phyloP scores from a whole-genome alignment of 495 filamentous ascomycete species.

The Aspergillus haitiensis region DNA sequence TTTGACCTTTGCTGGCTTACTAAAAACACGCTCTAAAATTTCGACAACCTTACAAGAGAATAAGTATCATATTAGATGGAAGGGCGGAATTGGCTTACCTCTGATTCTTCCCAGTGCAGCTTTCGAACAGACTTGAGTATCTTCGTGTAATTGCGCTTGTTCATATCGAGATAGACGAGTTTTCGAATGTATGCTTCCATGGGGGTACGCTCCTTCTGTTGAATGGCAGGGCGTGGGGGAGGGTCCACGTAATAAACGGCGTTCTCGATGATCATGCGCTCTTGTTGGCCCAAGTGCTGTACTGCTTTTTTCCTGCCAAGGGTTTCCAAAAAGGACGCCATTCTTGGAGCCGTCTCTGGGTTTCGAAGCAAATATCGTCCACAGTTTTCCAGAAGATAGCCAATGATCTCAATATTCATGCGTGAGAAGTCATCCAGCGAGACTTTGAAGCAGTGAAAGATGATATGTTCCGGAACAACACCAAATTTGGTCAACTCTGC shows the following conservation, averaged over 20 bases:
- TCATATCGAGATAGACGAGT: conserved; percentile 88
- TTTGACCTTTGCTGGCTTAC: conserved; percentile 94
- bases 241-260: conserved; percentile 98
- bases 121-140: conserved; percentile 90
- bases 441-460: conserved; percentile 98
- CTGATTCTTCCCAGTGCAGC: conserved; percentile 93
- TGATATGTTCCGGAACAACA: conserved; percentile 96
- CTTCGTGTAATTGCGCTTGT: conserved; percentile 89
- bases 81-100: conserved; percentile 53
- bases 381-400: conserved; percentile 95
- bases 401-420: conserved; percentile 98
- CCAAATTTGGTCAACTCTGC: conserved; percentile 98
- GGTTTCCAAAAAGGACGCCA: conserved; percentile 91
- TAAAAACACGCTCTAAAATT: conserved; percentile 87
- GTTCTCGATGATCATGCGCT: conserved; percentile 98
- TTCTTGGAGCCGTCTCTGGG: conserved; percentile 87
- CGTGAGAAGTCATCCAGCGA: conserved; percentile 96
- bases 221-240: conserved; percentile 86
- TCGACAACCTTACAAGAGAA: conserved; percentile 60
- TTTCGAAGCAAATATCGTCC: conserved; percentile 92
- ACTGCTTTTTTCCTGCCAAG: conserved; percentile 93
- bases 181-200: conserved; percentile 91
- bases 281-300: conserved; percentile 91
- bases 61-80: conserved; percentile 16
- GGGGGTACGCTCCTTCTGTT: conserved; percentile 92